These are phyloP conservation scores for Cyclotella kingstonii DNA, from an alignment of 108 stramenopile genomes.

Conservation along the genomic window DNA sequence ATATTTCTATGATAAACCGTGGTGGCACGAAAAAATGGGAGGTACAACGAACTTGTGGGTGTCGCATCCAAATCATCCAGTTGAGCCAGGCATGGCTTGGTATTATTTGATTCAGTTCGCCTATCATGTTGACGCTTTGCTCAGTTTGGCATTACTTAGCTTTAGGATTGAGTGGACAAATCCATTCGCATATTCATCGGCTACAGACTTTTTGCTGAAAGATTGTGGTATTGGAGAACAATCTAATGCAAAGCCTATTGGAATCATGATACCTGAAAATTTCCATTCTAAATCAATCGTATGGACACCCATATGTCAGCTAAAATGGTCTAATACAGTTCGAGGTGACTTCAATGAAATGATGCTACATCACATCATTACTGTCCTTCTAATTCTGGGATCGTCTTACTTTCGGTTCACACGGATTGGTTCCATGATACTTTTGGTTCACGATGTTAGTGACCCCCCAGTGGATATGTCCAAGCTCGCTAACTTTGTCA, in stretches of 20 bases:
- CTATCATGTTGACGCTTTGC: constrained; percentile 81
- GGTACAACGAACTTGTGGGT: constrained; percentile 54
- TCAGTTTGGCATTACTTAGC: constrained; percentile 61
- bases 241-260: constrained; percentile 12
- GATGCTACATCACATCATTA: constrained; percentile 85
- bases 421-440: constrained; percentile 76
- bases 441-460: constrained; percentile 80
- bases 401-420: constrained; percentile 67
- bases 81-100: constrained; percentile 83
- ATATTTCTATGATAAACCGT: constrained; percentile 64
- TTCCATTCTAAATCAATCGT: constrained; percentile 7
- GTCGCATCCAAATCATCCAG: constrained; percentile 63
- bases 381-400: constrained; percentile 66
- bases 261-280: constrained; percentile 19
- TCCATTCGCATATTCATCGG: constrained; percentile 39
- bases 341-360: constrained; percentile 91
- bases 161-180: constrained; percentile 43
- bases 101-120: constrained; percentile 83
- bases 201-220: constrained; percentile 27
- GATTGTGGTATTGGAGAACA: constrained; percentile 26
- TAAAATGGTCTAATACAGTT: constrained; percentile 61
- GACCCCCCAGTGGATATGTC: constrained; percentile 86
- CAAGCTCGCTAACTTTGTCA: constrained; percentile 89
- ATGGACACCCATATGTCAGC: constrained; percentile 42
- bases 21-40: constrained; percentile 57